These are phyloP conservation scores for Coniochaeta prunicola DNA, from an alignment of 2,329 filamentous ascomycete species.

Conservation along the genomic window DNA sequence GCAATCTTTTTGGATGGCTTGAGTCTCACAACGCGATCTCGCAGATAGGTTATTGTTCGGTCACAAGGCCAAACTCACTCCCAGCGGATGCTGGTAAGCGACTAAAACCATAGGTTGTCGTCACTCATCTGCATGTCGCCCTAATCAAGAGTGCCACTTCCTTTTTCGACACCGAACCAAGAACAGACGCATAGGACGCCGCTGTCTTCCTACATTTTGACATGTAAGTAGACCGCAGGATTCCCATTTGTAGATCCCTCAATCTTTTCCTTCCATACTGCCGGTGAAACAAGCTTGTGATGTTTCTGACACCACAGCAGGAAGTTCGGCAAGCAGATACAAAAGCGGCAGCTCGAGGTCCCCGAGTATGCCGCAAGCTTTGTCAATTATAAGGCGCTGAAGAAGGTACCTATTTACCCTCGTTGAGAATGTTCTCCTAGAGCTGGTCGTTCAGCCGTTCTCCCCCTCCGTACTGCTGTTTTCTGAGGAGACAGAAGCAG, in stretches of 20 bases:
- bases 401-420: slow-evolving; percentile 94
- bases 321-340: slow-evolving; percentile 99
- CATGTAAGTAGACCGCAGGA: not conserved
- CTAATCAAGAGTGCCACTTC: not conserved
- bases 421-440: too few species aligned
- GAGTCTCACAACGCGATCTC: not conserved
- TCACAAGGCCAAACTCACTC: not conserved
- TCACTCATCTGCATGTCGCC: not conserved
- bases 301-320: slow-evolving; percentile 36
- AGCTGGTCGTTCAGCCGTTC: too few species aligned
- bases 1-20: not conserved
- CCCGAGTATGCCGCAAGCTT: slow-evolving; percentile 99
- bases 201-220: not conserved
- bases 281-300: not conserved
- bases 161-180: not conserved
- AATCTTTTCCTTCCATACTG: not conserved
- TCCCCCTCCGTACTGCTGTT: not conserved
- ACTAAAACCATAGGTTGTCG: not conserved
- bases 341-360: slow-evolving; percentile 97
- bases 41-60: not conserved
- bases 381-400: slow-evolving; percentile 97
- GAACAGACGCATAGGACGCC: not conserved
- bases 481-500: too few species aligned
- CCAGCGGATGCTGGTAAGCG: not conserved
- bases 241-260: not conserved